Percentiles rank a stretch among this genome's conserved stretches.
phyloP scores from a whole-genome alignment of 2,329 filamentous ascomycete genomes.

The Aspergillus quadrilineatus region DNA sequence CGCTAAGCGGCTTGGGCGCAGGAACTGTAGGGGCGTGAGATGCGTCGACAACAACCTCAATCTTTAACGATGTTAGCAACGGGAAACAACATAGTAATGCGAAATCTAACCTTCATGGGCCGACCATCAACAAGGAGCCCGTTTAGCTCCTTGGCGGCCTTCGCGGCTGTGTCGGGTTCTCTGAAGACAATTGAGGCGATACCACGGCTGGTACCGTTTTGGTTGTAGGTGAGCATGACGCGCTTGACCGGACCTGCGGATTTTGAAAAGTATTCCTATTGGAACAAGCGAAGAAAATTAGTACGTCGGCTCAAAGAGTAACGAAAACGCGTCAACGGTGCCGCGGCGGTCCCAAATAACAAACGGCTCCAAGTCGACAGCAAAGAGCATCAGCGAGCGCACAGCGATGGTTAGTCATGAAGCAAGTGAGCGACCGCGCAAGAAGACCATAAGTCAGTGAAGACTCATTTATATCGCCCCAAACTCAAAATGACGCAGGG shows the following conservation, averaged over 20 bases:
- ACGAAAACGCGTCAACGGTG: constrained; percentile 24
- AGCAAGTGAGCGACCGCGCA: background rate
- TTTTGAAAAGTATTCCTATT: constrained; percentile 92
- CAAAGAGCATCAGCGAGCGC: constrained; percentile 59
- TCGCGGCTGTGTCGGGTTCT: constrained; percentile 76
- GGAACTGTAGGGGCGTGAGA: constrained; percentile 67
- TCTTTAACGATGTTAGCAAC: constrained; percentile 51
- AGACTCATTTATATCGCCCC: background rate
- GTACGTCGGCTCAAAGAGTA: constrained; percentile 38
- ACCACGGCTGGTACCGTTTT: constrained; percentile 86
- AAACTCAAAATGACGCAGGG: background rate
- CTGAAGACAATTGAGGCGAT: constrained; percentile 86
- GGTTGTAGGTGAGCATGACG: constrained; percentile 88
- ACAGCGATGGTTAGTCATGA: constrained; percentile 51
- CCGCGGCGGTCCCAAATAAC: constrained; percentile 24
- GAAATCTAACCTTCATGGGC: constrained; percentile 70
- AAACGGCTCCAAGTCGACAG: constrained; percentile 26
- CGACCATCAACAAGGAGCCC: constrained; percentile 85
- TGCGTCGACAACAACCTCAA: constrained; percentile 86
- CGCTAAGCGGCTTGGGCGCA: constrained; percentile 71
- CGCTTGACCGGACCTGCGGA: constrained; percentile 87
- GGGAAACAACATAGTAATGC: background rate
- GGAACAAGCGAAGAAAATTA: constrained; percentile 50
- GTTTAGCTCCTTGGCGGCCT: constrained; percentile 80
- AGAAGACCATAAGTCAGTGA: background rate